phyloP scores from a whole-genome alignment of 2,329 filamentous ascomycete species.

The Diaporthe citri region DNA sequence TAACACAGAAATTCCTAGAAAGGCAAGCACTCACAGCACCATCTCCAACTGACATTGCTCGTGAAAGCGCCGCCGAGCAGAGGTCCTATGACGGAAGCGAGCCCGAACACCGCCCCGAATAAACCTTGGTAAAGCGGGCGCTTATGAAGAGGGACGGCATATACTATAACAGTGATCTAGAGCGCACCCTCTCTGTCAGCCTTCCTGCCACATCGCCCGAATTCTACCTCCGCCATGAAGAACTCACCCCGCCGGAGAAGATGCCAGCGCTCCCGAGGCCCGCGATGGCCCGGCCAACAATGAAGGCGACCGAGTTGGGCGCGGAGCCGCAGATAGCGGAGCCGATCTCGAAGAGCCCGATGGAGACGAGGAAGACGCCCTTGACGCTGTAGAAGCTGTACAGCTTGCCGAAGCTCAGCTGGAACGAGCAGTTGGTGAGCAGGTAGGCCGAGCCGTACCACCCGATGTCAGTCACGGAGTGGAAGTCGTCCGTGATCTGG shows the following conservation, averaged over 20 bases:
- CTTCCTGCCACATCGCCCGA: too few relatives aligned
- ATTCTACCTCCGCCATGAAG: too few relatives aligned
- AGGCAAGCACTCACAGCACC: constrained; percentile 41
- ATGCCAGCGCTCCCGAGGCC: constrained; percentile 55
- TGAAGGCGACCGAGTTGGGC: constrained; percentile 54
- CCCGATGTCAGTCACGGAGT: constrained; percentile 53
- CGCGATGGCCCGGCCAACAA: constrained; percentile 56
- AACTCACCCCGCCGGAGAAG: constrained; percentile 52
- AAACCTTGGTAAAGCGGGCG: constrained; percentile 52
- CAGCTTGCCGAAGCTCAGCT: constrained; percentile 56
- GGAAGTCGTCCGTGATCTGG: constrained; percentile 54
- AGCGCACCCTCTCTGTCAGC: constrained; percentile 26
- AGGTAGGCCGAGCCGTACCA: constrained; percentile 56
- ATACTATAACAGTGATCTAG: constrained; percentile 51
- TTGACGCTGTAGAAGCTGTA: constrained; percentile 56
- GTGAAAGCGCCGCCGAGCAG: constrained; percentile 55
- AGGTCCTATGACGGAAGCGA: constrained; percentile 52
- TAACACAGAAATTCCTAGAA: not conserved
- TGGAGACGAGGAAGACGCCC: constrained; percentile 47
- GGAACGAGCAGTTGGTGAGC: constrained; percentile 53
- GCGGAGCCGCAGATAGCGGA: constrained; percentile 56
- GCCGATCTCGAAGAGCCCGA: constrained; percentile 54
- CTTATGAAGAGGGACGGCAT: constrained; percentile 50
- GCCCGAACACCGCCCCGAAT: constrained; percentile 52
- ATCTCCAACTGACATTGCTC: constrained; percentile 52